These are phyloP conservation scores for Euphorbia schlechtendalii DNA, from an alignment of 441 rosid genomes.

Conservation along the genomic window DNA sequence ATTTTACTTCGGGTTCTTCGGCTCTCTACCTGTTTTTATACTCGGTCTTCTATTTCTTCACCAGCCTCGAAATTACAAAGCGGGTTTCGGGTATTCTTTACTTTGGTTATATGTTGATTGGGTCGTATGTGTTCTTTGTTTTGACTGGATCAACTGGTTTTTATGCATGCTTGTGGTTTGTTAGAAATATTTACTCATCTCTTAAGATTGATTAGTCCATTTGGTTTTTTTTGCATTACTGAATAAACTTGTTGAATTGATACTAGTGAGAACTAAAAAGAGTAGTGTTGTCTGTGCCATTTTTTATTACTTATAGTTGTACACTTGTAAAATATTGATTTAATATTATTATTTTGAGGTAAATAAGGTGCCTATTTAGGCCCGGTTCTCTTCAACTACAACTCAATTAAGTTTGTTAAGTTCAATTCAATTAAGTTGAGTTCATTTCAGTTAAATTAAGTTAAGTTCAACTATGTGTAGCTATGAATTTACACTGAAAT, in stretches of 20 bases:
- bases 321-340: too few relatives aligned
- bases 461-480: too few relatives aligned
- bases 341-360: too few relatives aligned
- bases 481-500: too few relatives aligned
- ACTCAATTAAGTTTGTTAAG: too few relatives aligned
- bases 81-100: conserved; percentile 64
- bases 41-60: conserved; percentile 75
- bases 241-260: neutral
- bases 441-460: too few relatives aligned
- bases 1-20: conserved; percentile 76
- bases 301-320: neutral
- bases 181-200: conserved; percentile 67
- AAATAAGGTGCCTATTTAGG: too few relatives aligned
- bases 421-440: too few relatives aligned
- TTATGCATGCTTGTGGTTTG: conserved; percentile 83
- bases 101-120: conserved; percentile 74
- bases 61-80: conserved; percentile 73
- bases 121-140: conserved; percentile 67
- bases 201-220: conserved; percentile 60
- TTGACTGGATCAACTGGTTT: conserved; percentile 78
- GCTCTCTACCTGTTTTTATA: conserved; percentile 78
- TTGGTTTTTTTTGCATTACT: neutral
- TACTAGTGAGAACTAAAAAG: too few relatives aligned
- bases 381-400: too few relatives aligned
- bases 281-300: too few relatives aligned